Evolutionary conservation across 2,329 filamentous ascomycete species (phyloP), one percentile per base, ranked within the genome.

Genomic region (Drechslerella dactyloides): DNA sequence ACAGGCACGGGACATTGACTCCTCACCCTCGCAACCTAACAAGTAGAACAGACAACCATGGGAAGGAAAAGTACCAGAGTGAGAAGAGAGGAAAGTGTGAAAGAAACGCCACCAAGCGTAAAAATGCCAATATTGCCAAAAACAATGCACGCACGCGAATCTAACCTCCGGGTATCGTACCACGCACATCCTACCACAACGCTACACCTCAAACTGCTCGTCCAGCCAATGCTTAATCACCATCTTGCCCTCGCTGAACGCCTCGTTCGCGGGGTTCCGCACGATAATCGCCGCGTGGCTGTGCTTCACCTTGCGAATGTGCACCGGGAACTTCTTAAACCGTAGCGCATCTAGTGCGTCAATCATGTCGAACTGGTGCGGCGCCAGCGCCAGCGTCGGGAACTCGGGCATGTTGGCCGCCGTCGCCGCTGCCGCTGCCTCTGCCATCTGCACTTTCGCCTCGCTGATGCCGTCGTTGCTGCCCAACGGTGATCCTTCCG

Each of bases 271-370:
- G 66, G 79, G 79, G 73, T 83, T 85, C 40, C 93, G 85, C 37
- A 96, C 87, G 74, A 97, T 90, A 53, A 97, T 96, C 1, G 93
- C 93, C 0, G 93, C 93, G 79, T 97, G 93, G 69, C 86, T 90
- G 78, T 96, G 91, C n/a, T 83, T 81, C 61, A 87, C 84, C 4
- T 92, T 89, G 74, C 89, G 89, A 42, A 94, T 93, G 80, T 89
- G 88, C 2, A 93, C 86, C 0, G 84, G 85, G 74, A 86, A 88
- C 78, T 88, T 89, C 53, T 83, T 82, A 84, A 86, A 89, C 2
- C 84, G 83, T 1, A 88, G 78, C n/a, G 79, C 78, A 76, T 97
- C 87, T 54, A 97, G 82, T 8, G 87, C 85, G 30, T 89, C 84
- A 73, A 96, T 90, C 86, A 96, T 96, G 54, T 85, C 84, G 78